Evolutionary conservation across 2,329 filamentous ascomycete genomes (phyloP), one percentile per base, ranked within the genome.

Genomic region (Fusarium falciforme): DNA sequence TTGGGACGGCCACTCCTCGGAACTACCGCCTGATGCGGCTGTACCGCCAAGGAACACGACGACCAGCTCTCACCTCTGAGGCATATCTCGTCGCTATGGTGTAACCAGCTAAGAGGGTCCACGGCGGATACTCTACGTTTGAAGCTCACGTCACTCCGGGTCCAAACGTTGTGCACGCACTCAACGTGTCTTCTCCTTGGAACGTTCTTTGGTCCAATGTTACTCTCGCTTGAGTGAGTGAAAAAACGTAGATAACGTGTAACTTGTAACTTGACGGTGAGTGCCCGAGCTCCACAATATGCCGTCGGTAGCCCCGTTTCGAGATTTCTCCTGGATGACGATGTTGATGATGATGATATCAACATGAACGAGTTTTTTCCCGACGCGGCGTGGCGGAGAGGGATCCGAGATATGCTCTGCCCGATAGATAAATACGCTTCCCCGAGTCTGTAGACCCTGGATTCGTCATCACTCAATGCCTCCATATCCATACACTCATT

Each of bases 1-100:
- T 71, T 67, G 49, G 52, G 64, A 58, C 73, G 73, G 73, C 70
- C 66, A 72, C 73, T 76, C 64, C 65, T 76, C 73, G 73, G 73
- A 61, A 71, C 70, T 63, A 70, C 69, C 63, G 62, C 55, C 66
- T 52, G 38, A 70, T 73, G 58, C 70, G 36, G 65, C 20, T 63
- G n/a, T 72, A 66, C 63, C 42, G 55, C 62, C 64, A 61, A 64
- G 68, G 47, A 29, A 52, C 27, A 31, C 47, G 47, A 31, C 47
- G 11, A 31, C 47, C 20, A 31, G 17, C 27, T n/a, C 25, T 52
- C 27, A 12, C 40, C 54, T 31, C 61, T 73, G 72, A 72, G 71
- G 71, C 61, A 74, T 74, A 74, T 69, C 71, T 72, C 42, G 52
- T 64, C 62, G 58, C 58, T 17, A 66, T 73, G 64, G 67, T 69